Conservation (phyloP, 768 basidiomycete genomes). For the Lactarius hatsudake region DNA sequence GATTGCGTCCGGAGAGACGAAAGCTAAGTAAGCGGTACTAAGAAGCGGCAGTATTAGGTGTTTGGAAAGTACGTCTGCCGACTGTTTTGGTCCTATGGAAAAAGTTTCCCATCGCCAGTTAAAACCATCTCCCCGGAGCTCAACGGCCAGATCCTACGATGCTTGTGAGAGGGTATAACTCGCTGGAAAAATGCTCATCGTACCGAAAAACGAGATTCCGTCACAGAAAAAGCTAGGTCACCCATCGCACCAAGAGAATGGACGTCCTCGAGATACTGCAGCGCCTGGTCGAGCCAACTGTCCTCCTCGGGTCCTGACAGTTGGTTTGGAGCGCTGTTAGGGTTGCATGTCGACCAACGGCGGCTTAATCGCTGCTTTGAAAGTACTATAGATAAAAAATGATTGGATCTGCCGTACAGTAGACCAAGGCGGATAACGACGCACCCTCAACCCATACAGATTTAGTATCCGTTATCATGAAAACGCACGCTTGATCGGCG, state of each 20-base stretch:
- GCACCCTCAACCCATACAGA: constrained; percentile 74
- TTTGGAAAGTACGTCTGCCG: constrained; percentile 72
- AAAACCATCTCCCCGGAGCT: constrained; percentile 56
- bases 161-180: constrained; percentile 23
- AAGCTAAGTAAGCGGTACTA: constrained; percentile 64
- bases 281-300: constrained; percentile 53
- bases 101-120: constrained; percentile 81
- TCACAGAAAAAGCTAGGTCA: constrained; percentile 57
- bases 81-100: constrained; percentile 57
- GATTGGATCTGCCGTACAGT: constrained; percentile 11
- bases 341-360: constrained; percentile 66
- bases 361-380: constrained; percentile 43
- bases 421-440: constrained; percentile 21
- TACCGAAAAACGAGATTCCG: constrained; percentile 60
- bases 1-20: constrained; percentile 58
- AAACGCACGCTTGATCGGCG: constrained; percentile 53
- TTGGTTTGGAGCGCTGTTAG: constrained; percentile 31
- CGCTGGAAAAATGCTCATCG: constrained; percentile 27
- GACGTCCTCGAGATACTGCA: constrained; percentile 53
- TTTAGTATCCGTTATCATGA: constrained; percentile 74
- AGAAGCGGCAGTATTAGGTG: constrained; percentile 78
- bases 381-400: constrained; percentile 41
- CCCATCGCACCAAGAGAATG: constrained; percentile 63
- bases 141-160: constrained; percentile 62
- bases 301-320: constrained; percentile 48